Base-by-base conservation (phyloP, 2,329 filamentous ascomycete species). In the Dothistroma pini region DNA sequence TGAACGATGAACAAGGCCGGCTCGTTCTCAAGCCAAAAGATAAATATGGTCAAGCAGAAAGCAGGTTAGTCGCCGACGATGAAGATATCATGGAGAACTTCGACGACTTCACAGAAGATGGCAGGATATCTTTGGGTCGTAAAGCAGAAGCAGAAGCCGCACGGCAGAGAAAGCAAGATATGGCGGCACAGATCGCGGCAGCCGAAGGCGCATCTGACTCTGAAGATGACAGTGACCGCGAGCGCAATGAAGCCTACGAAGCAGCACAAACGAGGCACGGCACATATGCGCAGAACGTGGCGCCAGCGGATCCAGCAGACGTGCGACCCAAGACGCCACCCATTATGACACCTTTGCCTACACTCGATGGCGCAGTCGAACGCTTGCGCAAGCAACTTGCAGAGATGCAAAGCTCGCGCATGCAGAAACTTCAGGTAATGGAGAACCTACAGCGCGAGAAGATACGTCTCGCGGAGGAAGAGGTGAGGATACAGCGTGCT, bases 51-150 rank as follows among this genome's bases (percentile, higher is more conserved):
- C 57, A 63, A 32, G 63, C 71, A 4, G 79, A 92, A 63, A 89
- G 89, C 6, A 84, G 93, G 1, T 82, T 97, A 1, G 84, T 92
- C 6, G 84, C 83, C 48, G 92, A 97, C 35, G 93, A 97, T 69
- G 93, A 97, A 72, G 91, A 97, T 70, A 83, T 97, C 0, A 90
- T 90, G 41, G 95, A 97, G 77, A 93, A 92, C 0, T 97, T 96
- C 68, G 93, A 97, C 62, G 89, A 93, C 58, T 96, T 90, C 63
- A 75, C 73, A 69, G 90, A 71, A 60, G 70, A 96, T 71, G 91
- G 90, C 9, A 85, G 86, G 8, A 84, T 97, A 10, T 85, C 90
- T 1, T 80, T 97, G 0, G 91, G 92, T 35, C 86, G 83, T 63
- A 90, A 89, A 63, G 91, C 91, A 0, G 90, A 95, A 75, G 85